Conservation (phyloP, 129 eudicot species). For the Erigeron canadensis region DNA sequence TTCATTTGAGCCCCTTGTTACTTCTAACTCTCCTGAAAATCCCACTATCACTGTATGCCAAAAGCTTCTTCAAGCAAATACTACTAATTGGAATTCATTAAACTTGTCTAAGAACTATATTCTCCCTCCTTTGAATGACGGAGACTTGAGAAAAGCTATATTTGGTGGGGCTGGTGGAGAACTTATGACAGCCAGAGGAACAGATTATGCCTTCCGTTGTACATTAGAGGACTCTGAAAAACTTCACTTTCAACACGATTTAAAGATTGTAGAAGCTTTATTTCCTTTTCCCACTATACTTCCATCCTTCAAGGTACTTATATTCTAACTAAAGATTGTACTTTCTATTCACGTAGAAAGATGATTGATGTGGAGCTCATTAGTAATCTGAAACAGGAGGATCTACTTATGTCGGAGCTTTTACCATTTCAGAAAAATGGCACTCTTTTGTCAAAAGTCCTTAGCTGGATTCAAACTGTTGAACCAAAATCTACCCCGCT, state of each 20-base stretch:
- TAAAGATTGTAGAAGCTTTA: slow-evolving; percentile 57
- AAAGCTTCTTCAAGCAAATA: slow-evolving; percentile 50
- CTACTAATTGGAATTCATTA: slow-evolving; percentile 47
- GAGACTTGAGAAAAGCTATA: slow-evolving; percentile 59
- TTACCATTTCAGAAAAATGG: slow-evolving; percentile 87
- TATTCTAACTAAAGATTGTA: slow-evolving; percentile 4
- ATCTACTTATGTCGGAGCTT: slow-evolving; percentile 65
- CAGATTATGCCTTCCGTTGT: slow-evolving; percentile 55
- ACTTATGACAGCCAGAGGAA: slow-evolving; percentile 38
- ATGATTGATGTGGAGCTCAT: neutral
- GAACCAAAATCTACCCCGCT: slow-evolving; percentile 77
- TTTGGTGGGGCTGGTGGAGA: slow-evolving; percentile 31
- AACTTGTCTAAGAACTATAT: slow-evolving; percentile 58
- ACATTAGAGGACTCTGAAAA: slow-evolving; percentile 55
- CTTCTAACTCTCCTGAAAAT: slow-evolving; percentile 62
- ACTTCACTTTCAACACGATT: slow-evolving; percentile 50
- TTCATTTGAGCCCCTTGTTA: neutral
- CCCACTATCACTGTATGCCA: slow-evolving; percentile 76
- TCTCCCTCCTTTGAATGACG: slow-evolving; percentile 89
- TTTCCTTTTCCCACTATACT: slow-evolving; percentile 89
- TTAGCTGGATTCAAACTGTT: slow-evolving; percentile 63
- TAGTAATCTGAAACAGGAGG: slow-evolving; percentile 59
- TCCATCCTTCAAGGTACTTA: slow-evolving; percentile 68
- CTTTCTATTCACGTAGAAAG: neutral
- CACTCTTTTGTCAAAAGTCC: slow-evolving; percentile 71